Evolutionary conservation across 2,329 filamentous ascomycete genomes (phyloP), one percentile per base, ranked within the genome.

Genomic region (Curvularia sp.): DNA sequence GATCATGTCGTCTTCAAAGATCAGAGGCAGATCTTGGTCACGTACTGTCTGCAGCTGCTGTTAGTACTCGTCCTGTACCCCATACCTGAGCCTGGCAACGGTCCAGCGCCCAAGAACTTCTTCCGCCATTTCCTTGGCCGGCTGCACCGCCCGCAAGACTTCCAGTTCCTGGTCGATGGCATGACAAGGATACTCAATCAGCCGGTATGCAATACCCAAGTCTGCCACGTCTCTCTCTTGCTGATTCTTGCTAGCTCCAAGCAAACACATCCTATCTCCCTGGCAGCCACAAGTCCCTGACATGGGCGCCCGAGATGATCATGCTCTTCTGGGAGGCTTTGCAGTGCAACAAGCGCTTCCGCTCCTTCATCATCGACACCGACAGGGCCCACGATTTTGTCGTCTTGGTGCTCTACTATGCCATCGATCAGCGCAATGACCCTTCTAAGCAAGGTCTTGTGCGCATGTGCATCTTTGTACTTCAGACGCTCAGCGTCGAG

Each of bases 291-390:
- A 86, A 89, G 47, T 86, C 90, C 0, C 82, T 92, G 51, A 92
- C 91, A 72, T 96, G 94, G 84, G 92, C 93, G 0, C 93, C 95
- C 1, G 95, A 99, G 78, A 96, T 96, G 81, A 88, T 98, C 54
- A 95, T 97, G 85, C 83, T 99, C 2, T 97, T 98, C 74, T 99
- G 95, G 95, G 95, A 99, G 80, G 87, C 92, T 36, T 87, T 95
- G 4, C 95, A 99, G 77, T 97, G 94, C 83, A 99, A 99, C 79
- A 98, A 97, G 79, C 86, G 94, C 58, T 99, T 99, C 79, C 86
- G 95, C 30, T 92, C 93, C 1, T 99, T 97, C 77, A 95, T 99
- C 70, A 94, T 98, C 63, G 95, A 99, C 69, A 98, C 95, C 0
- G 92, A 95, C 72, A 85, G 94, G 53, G 92, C 91, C 0, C 92